These are phyloP conservation scores for Pyrenula massariospora DNA, from an alignment of 495 filamentous ascomycete genomes.

Conservation along the genomic window DNA sequence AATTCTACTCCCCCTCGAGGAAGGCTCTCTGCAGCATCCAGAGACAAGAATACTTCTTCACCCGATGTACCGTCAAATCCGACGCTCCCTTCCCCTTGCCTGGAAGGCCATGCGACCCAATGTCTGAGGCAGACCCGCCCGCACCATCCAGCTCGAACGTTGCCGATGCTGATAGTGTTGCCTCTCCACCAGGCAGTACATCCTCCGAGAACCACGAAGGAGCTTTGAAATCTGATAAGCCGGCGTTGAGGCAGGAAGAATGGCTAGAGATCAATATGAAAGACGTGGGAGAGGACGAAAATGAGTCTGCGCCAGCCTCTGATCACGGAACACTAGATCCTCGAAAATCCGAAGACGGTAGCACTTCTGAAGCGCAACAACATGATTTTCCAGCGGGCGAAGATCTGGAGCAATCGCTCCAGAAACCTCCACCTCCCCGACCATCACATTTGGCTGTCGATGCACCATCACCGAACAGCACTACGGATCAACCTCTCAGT, in stretches of 20 bases:
- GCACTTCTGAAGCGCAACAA: neutral
- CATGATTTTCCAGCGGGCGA: neutral
- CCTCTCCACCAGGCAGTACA: neutral
- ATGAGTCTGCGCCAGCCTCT: neutral
- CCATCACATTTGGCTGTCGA: neutral
- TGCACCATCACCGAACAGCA: neutral
- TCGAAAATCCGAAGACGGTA: neutral
- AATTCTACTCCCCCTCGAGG: too few species aligned
- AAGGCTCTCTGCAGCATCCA: too few species aligned
- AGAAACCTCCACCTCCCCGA: neutral
- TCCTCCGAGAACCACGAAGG: neutral
- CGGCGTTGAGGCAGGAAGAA: slow-evolving; percentile 17
- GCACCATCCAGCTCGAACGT: neutral
- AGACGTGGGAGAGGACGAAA: slow-evolving; percentile 2
- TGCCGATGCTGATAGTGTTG: neutral
- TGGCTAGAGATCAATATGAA: slow-evolving; percentile 19
- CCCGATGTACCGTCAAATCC: neutral
- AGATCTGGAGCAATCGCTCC: neutral
- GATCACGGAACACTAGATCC: too few species aligned
- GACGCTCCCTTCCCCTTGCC: neutral
- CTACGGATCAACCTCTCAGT: neutral
- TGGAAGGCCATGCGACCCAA: neutral
- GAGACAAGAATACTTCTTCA: too few species aligned
- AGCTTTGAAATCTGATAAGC: slow-evolving; percentile 20
- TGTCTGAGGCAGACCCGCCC: neutral